Evolutionary conservation across 1,284 basidiomycete genomes (phyloP), one percentile per base, ranked within the genome.

Genomic region (Boletellus dicymbophilus): DNA sequence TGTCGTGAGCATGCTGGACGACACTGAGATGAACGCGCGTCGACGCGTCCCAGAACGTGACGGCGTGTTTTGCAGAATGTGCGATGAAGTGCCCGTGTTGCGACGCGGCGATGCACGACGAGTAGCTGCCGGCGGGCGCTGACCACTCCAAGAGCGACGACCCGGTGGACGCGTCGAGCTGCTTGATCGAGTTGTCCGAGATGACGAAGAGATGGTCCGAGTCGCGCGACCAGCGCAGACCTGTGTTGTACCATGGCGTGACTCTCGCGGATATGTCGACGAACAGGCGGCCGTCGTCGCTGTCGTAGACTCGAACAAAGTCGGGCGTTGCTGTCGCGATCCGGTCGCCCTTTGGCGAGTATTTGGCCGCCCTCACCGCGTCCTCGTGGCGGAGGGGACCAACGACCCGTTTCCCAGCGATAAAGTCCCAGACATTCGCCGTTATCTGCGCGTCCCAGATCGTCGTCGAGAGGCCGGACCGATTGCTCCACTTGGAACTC

Each of bases 311-410:
- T 11, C 44, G 46, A 30, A 57, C 42, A 8, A 33, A 42, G 5
- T 53, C 37, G 7, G 23, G 38, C 4, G 46, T 57, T 11, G 58
- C 58, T 11, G 54, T 55, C 22, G 44, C 56, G 11, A 58, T 33
- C 16, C 20, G 43, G 10, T 55, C 40, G 15, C 56, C 55, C n/a
- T 26, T 7, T 10, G 56, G 52, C 6, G 55, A 46, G 10, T 46
- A 56, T 34, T 46, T 56, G 10, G 53, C 54, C 5, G 54, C 53
- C 10, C 38, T n/a, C n/a, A n/a, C n/a, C n/a, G n/a, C 6, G 21
- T 58, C 39, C 43, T 36, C 37, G 21, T 8, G 15, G 20, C 53
- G 54, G 18, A 34, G 16, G 22, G 45, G 20, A 3, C 1, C 6
- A 6, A 9, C 4, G 3, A 45, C 33, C 2, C 13, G 23, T n/a